Conservation (phyloP, 345 rosid species). For the Camelina laxa region DNA sequence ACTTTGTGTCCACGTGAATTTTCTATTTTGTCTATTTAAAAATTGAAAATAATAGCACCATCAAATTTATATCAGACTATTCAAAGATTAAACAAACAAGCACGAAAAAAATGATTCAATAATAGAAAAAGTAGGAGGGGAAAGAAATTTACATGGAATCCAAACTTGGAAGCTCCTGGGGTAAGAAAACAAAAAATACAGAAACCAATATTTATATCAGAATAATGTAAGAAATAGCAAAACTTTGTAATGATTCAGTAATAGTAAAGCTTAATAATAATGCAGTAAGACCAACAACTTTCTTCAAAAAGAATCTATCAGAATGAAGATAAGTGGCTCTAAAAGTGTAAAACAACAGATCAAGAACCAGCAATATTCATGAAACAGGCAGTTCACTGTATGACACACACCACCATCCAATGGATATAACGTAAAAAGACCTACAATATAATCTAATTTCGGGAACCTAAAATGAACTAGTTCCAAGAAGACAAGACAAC, state of each 20-base stretch:
- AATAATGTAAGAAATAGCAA: constrained; percentile 1
- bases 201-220: constrained; percentile 18
- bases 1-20: constrained; percentile 77
- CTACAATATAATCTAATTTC: constrained; percentile 6
- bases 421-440: constrained; percentile 24
- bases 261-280: background rate
- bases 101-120: constrained; percentile 18
- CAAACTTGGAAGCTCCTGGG: constrained; percentile 58
- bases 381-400: constrained; percentile 19
- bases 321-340: constrained; percentile 24
- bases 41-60: constrained; percentile 22
- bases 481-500: constrained; percentile 8
- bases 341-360: constrained; percentile 5
- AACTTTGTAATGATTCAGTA: constrained; percentile 15
- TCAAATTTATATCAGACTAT: constrained; percentile 9
- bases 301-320: background rate
- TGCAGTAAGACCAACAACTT: constrained; percentile 24
- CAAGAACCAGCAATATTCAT: constrained; percentile 18
- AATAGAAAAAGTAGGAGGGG: constrained; percentile 26
- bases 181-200: background rate
- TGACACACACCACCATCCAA: background rate
- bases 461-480: constrained; percentile 29
- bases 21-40: constrained; percentile 38
- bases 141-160: constrained; percentile 51
- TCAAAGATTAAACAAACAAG: constrained; percentile 18